A percentile compares a stretch with the other conserved stretches of the same genome.
Conservation (phyloP, 2,329 filamentous ascomycete species). For the Ophiosphaerella narmari region DNA sequence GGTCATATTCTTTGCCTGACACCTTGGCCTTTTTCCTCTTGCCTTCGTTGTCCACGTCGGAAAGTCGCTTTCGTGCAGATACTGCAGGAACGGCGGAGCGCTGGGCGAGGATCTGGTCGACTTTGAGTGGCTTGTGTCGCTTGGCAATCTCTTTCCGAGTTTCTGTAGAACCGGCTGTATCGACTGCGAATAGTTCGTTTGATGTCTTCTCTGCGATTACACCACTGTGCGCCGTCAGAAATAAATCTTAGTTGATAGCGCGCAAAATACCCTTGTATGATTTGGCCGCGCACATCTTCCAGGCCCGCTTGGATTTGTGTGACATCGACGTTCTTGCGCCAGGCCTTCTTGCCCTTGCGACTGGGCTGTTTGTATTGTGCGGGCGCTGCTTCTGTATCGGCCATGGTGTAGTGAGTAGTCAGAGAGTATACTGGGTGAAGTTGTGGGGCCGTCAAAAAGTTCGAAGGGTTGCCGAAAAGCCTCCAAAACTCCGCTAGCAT, state of each 20-base stretch:
- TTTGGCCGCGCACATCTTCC: constrained; percentile 81
- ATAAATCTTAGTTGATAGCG: not conserved
- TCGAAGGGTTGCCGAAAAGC: constrained; percentile 16
- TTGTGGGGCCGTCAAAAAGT: constrained; percentile 7
- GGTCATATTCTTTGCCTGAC: constrained; percentile 79
- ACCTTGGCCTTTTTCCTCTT: constrained; percentile 80
- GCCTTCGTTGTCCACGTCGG: constrained; percentile 70
- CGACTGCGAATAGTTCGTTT: constrained; percentile 82
- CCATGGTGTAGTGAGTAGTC: constrained; percentile 16
- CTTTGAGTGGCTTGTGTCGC: constrained; percentile 77
- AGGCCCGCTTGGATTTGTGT: constrained; percentile 83
- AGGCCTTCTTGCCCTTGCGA: constrained; percentile 96
- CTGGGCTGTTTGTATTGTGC: constrained; percentile 86
- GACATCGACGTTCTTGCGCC: constrained; percentile 97
- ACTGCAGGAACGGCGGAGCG: constrained; percentile 83
- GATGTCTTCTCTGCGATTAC: constrained; percentile 82
- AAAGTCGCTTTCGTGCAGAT: constrained; percentile 74
- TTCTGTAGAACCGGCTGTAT: constrained; percentile 71
- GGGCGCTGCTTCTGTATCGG: constrained; percentile 60
- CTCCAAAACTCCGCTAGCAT: constrained; percentile 16
- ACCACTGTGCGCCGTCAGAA: constrained; percentile 62
- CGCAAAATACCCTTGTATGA: constrained; percentile 76
- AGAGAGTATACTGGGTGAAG: not conserved
- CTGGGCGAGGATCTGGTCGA: constrained; percentile 86
- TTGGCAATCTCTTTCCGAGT: constrained; percentile 69